Percentiles rank a stretch among this genome's conserved stretches.
These are phyloP conservation scores for Fallopia convolvulus DNA, from an alignment of 148 eudicot genomes.

Conservation along the genomic window DNA sequence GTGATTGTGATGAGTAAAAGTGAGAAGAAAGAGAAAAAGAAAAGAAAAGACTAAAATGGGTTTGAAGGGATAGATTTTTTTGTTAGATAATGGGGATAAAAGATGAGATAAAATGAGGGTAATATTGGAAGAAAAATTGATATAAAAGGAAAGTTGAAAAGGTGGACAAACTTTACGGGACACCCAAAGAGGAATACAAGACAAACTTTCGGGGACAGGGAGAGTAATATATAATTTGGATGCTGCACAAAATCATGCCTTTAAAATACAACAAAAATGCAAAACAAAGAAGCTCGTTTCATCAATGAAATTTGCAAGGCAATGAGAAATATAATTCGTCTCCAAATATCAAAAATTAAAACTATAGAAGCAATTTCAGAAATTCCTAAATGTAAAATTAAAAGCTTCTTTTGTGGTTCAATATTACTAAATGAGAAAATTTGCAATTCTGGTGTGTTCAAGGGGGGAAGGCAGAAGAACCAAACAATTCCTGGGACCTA, in stretches of 20 bases:
- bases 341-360: neutral
- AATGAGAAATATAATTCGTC: neutral
- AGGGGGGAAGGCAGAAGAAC: neutral
- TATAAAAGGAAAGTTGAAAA: no score
- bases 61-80: no score
- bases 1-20: no score
- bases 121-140: no score
- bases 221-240: neutral
- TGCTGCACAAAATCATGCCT: neutral
- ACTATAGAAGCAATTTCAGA: neutral
- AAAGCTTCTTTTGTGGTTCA: neutral
- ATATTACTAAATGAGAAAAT: neutral
- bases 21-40: no score
- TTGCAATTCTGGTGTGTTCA: neutral
- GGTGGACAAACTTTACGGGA: no score
- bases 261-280: neutral
- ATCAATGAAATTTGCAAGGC: neutral
- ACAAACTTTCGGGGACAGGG: no score
- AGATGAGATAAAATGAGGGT: no score
- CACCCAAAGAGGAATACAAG: no score
- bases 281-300: neutral
- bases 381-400: conserved; percentile 4
- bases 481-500: neutral
- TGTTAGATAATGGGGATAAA: no score
- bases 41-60: no score